Evolutionary conservation across 306 rosid genomes (phyloP).

Genomic region (Mimosa pudica): DNA sequence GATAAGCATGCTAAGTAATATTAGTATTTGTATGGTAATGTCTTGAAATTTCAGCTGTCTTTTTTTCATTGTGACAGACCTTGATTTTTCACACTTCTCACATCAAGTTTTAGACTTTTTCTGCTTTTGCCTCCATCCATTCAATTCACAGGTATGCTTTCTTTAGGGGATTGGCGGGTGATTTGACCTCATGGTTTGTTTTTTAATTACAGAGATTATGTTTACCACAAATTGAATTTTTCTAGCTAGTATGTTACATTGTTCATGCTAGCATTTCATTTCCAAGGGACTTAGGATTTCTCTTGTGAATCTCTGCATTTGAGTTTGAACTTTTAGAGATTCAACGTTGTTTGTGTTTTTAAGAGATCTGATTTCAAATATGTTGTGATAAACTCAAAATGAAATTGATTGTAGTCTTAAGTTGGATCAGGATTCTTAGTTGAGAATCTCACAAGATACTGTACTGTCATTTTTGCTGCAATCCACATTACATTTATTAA

Average conservation of each 20-base stretch:
- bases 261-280: background rate
- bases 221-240: background rate
- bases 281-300: background rate
- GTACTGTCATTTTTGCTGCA: background rate
- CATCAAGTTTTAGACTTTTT: background rate
- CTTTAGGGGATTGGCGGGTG: background rate
- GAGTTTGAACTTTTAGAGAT: background rate
- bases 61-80: constrained; percentile 1
- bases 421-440: background rate
- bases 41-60: background rate
- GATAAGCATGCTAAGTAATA: too few species aligned
- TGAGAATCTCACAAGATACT: background rate
- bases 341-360: background rate
- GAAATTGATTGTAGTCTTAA: background rate
- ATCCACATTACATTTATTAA: background rate
- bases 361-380: background rate
- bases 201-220: background rate
- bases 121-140: background rate
- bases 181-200: background rate
- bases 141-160: constrained; percentile 2
- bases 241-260: too few species aligned
- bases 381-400: background rate
- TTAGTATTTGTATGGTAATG: background rate
- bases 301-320: background rate
- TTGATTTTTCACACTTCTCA: background rate